Base-by-base conservation (phyloP, 2,329 filamentous ascomycete genomes). In the Xylaria polymorpha region DNA sequence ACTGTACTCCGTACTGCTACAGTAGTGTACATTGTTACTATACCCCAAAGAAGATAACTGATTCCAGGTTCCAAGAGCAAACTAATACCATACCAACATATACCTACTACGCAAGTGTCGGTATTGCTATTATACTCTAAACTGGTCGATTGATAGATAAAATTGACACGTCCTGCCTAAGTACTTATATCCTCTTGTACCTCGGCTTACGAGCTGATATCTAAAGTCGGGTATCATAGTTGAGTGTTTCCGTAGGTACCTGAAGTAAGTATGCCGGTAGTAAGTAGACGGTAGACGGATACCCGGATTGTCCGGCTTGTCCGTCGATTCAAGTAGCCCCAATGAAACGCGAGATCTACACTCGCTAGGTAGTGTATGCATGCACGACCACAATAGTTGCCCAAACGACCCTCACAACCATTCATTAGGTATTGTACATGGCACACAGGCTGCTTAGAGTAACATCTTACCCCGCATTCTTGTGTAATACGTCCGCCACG, bases 391-490 rank as follows among this genome's bases (percentile, higher is more conserved):
- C 35, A 18, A 22, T 22, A 60, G 43, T 48, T 37, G 37, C 22
- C 60, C 50, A 62, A 53, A 35, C 35, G 32, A 41, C 18, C 25
- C 29, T 43, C 51, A 29, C 29, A 56, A 57, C 51, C 32, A 50
- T 48, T 64, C 61, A 61, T 39, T 61, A 39, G 55, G 37, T 41
- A 25, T 4, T 29, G 25, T 29, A 29, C 35, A 50, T 22, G 10
- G 10, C 29, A 57, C 29, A 56, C 39, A 10, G 48, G 4, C 48
- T 56, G 4, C 48, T 56, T 50, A 46, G 14, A 46, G 39, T 37
- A 64, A 58, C 55, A 32, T 59, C 25, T 29, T 29, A 65, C 63
- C 56, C 55, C 63, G 56, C 63, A 65, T 41, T 43, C 35, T 44
- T 46, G 37, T 46, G n/a, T 35, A 57, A 50, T 55, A 35, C 20